Evolutionary conservation across 441 rosid species (phyloP).

Genomic region (Iberis amara): DNA sequence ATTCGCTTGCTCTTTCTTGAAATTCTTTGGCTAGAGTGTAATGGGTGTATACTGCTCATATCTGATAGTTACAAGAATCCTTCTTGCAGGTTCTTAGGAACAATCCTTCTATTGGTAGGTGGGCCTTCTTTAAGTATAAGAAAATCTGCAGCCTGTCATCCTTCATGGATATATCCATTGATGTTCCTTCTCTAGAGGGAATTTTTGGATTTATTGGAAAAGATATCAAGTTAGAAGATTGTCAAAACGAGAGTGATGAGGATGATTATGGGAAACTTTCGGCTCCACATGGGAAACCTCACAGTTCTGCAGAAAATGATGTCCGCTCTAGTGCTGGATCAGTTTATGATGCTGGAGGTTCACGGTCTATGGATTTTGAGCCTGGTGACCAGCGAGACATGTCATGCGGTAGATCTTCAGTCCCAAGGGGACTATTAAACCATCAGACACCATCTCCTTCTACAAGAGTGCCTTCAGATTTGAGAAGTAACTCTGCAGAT

Average conservation of each 20-base stretch:
- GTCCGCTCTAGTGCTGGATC: conserved; percentile 47
- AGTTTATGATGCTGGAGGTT: conserved; percentile 51
- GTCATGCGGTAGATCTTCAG: conserved; percentile 58
- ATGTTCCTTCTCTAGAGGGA: conserved; percentile 45
- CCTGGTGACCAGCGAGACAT: conserved; percentile 58
- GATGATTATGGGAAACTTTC: conserved; percentile 42
- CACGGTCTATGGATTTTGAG: conserved; percentile 61
- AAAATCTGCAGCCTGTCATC: conserved; percentile 46
- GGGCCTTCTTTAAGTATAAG: conserved; percentile 64
- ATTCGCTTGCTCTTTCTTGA: conserved; percentile 11
- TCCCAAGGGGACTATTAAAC: conserved; percentile 49
- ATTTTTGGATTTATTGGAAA: conserved; percentile 45
- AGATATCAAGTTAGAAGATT: conserved; percentile 44
- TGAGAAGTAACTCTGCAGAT: conserved; percentile 63
- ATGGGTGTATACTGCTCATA: conserved; percentile 11
- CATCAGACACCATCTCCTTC: conserved; percentile 68
- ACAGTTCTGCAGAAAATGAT: conserved; percentile 39
- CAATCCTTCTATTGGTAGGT: conserved; percentile 52
- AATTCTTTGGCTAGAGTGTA: conserved; percentile 8
- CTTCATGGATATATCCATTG: conserved; percentile 41
- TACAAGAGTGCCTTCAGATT: conserved; percentile 44
- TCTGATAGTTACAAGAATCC: conserved; percentile 23
- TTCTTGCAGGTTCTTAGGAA: conserved; percentile 60
- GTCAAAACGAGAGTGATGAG: conserved; percentile 50
- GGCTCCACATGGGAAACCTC: conserved; percentile 40